Evolutionary conservation across 2,329 filamentous ascomycete genomes (phyloP).

Genomic region (Trichoderma hamatum): DNA sequence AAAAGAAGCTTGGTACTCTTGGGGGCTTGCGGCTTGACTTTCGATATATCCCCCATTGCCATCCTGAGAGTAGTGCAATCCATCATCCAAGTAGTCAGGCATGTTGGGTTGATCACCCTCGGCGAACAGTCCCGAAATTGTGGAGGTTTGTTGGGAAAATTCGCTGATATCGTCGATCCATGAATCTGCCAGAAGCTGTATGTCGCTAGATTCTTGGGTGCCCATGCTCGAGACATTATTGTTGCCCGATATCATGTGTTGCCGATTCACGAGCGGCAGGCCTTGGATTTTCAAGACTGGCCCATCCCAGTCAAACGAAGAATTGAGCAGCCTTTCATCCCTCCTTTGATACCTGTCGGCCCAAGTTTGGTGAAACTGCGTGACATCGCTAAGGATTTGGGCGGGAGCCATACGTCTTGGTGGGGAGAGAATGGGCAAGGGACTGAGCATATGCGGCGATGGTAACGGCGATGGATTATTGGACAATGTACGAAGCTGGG

Average conservation of each 20-base stretch:
- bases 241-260: not conserved
- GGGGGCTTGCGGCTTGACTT: not conserved
- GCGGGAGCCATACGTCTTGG: not conserved
- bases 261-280: not conserved
- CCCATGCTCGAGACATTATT: not conserved
- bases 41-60: not conserved
- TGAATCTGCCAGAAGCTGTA: not conserved
- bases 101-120: not conserved
- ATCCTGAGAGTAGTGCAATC: not conserved
- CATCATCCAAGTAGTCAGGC: not conserved
- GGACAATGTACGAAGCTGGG: not conserved
- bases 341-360: not conserved
- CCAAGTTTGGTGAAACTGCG: not conserved
- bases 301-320: not conserved
- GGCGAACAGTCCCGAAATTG: not conserved
- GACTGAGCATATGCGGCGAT: not conserved
- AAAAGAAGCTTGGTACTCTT: not conserved
- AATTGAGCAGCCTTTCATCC: not conserved
- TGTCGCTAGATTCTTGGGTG: not conserved
- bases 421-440: not conserved
- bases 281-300: not conserved
- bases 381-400: not conserved
- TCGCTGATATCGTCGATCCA: not conserved
- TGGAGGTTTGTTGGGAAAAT: not conserved
- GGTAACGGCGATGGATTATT: not conserved